These are phyloP conservation scores for Handroanthus guayacan DNA, from an alignment of 257 asterid genomes.

Conservation along the genomic window DNA sequence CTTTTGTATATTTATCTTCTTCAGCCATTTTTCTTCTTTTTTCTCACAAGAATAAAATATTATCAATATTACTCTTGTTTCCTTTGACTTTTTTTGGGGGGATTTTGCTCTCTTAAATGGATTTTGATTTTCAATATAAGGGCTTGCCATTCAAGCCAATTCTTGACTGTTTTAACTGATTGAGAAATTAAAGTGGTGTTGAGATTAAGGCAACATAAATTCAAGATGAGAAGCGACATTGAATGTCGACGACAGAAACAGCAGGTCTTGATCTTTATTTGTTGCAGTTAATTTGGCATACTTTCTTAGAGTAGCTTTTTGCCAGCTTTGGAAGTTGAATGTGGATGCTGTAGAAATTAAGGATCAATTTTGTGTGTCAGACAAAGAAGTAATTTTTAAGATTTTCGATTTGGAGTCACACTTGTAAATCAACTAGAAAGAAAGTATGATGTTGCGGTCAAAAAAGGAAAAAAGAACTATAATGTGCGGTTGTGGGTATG, in stretches of 20 bases:
- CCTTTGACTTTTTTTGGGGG: too few species aligned
- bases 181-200: neutral
- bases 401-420: too few species aligned
- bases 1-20: conserved; percentile 55
- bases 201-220: conserved; percentile 33
- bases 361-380: too few species aligned
- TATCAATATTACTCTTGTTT: neutral
- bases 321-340: conserved; percentile 2
- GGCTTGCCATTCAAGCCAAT: conserved; percentile 44
- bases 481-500: too few species aligned
- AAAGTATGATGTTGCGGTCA: too few species aligned
- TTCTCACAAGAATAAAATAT: neutral
- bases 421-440: too few species aligned
- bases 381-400: too few species aligned
- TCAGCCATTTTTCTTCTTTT: conserved; percentile 14
- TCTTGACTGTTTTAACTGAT: conserved; percentile 15
- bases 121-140: too few species aligned
- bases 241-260: conserved; percentile 35
- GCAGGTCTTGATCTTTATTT: neutral
- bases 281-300: conserved; percentile 4
- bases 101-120: too few species aligned
- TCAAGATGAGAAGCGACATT: conserved; percentile 25
- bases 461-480: too few species aligned
- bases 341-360: too few species aligned
- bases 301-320: conserved; percentile 24